Evolutionary conservation across 148 eudicot genomes (phyloP), one percentile per base, ranked within the genome.

Genomic region (Fagopyrum tataricum): DNA sequence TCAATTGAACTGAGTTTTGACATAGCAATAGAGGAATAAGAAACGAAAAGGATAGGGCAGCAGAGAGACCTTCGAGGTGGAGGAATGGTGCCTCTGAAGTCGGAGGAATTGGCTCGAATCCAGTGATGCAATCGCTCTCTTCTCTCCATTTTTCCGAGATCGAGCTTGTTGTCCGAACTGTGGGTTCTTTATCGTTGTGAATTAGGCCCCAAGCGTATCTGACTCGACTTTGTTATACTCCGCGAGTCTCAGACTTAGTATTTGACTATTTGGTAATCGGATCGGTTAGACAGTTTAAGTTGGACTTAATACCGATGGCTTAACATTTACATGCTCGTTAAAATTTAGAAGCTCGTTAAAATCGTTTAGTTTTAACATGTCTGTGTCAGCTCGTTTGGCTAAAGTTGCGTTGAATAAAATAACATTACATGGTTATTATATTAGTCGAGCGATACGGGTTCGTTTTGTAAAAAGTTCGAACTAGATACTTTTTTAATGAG

Each of bases 61-160:
- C 4, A 49, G 61, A 44, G 53, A 73, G 68, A 81, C 99, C 99
- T 95, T 77, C 99, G 83, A 79, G 99, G 84, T 78, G 74, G 86
- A 75, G 96, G 99, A 41, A 90, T 72, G 23, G 88, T 67, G 71
- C 99, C 99, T 21, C 76, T 52, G 78, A 95, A 95, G 79, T 95
- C 99, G n/a, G 92, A 79, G 31, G 96, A 67, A 31, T 90, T 82
- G 75, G 99, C 97, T 80, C 82, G 86, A 82, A 95, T 80, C 99
- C 99, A 95, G 80, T 81, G 82, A 81, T 93, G 95, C 85, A 84
- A 64, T 86, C 44, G 74, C 71, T 77, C 67, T 61, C 66, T 18
- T 23, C 79, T 69, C 78, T 78, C 26, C 66, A 44, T 43, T 48
- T 39, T 44, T 56, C 62, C 37, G 61, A 39, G 67, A 39, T 61